These are phyloP conservation scores for Auricularia sp. DNA, from an alignment of 768 basidiomycete species.

Conservation along the genomic window DNA sequence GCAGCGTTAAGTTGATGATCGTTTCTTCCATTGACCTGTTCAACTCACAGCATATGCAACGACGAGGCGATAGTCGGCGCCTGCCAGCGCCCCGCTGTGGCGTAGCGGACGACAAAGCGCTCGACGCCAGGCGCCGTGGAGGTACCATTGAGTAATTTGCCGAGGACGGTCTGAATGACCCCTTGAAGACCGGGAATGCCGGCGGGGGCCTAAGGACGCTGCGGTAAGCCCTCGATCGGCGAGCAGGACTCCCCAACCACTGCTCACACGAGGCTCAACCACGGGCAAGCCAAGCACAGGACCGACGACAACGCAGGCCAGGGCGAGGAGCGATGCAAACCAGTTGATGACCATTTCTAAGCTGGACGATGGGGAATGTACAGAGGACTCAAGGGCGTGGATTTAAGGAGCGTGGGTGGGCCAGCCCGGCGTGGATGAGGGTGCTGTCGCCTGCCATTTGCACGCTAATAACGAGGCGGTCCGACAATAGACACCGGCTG, in stretches of 20 bases:
- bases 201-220: no score
- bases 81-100: constrained; percentile 50
- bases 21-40: constrained; percentile 5
- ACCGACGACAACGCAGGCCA: background rate
- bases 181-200: no score
- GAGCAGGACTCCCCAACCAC: no score
- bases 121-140: constrained; percentile 31
- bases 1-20: background rate
- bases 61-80: constrained; percentile 41
- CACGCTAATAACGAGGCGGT: no score
- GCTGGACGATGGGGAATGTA: no score
- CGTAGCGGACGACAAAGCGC: constrained; percentile 61
- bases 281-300: background rate
- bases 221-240: no score
- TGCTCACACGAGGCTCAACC: background rate
- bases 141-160: background rate
- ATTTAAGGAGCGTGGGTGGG: background rate
- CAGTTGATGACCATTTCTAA: no score
- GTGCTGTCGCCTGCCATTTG: no score
- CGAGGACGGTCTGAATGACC: background rate
- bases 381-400: no score
- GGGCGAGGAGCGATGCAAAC: background rate
- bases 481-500: background rate
- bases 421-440: background rate
- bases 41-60: constrained; percentile 57